phyloP scores from a whole-genome alignment of 2,329 filamentous ascomycete genomes.

The Monosporascus sp. region DNA sequence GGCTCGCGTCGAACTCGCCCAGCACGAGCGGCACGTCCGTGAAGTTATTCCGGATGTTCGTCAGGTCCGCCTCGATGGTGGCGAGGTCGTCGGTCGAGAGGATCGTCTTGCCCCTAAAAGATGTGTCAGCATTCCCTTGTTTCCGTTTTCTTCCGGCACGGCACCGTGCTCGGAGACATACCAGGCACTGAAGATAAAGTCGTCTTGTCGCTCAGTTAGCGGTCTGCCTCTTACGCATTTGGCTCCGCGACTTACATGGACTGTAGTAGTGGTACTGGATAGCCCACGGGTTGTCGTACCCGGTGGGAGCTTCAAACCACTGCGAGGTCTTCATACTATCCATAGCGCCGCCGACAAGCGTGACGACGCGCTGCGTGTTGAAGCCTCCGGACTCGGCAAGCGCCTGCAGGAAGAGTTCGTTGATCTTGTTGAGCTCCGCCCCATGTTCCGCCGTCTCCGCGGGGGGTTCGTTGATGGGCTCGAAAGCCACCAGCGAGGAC shows the following conservation, averaged over 20 bases:
- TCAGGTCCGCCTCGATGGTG: conserved; percentile 43
- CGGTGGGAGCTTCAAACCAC: conserved; percentile 46
- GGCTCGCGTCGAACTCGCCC: conserved; percentile 52
- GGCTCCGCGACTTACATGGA: conserved; percentile 31
- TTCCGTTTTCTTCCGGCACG: neutral
- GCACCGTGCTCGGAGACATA: conserved; percentile 2
- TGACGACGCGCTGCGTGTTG: conserved; percentile 52
- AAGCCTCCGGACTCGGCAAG: conserved; percentile 50
- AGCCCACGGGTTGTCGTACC: conserved; percentile 52
- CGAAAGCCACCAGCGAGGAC: conserved; percentile 48
- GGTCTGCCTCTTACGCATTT: neutral
- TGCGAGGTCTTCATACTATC: conserved; percentile 48
- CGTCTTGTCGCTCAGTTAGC: conserved; percentile 23
- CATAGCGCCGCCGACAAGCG: conserved; percentile 46
- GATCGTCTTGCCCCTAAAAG: conserved; percentile 51
- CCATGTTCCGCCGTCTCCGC: conserved; percentile 46
- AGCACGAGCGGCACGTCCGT: conserved; percentile 50
- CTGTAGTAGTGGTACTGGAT: conserved; percentile 60
- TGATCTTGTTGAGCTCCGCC: conserved; percentile 48
- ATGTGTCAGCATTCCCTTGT: neutral
- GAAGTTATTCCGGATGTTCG: conserved; percentile 48
- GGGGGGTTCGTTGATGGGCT: conserved; percentile 56
- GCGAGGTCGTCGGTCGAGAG: conserved; percentile 51
- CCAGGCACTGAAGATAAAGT: conserved; percentile 42
- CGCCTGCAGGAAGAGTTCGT: conserved; percentile 50